Evolutionary conservation across 2,329 filamentous ascomycete genomes (phyloP).

Genomic region (Akanthomyces uredinophilus): DNA sequence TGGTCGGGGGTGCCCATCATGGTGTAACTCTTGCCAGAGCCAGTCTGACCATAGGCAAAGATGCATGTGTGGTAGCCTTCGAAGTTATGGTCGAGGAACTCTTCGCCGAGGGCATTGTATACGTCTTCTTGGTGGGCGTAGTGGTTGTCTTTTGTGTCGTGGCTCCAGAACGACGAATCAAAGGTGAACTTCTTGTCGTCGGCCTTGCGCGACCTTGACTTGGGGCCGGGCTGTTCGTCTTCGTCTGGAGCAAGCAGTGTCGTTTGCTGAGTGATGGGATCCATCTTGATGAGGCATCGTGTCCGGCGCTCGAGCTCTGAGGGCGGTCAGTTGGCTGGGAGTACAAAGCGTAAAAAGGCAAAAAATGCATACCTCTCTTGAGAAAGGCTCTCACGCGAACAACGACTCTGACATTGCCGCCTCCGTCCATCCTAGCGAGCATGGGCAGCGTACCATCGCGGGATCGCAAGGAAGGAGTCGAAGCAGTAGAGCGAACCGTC

Average conservation of each 20-base stretch:
- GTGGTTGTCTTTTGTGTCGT: conserved; percentile 70
- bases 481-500: conserved; percentile 60
- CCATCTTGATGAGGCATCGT: conserved; percentile 86
- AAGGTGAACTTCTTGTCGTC: conserved; percentile 94
- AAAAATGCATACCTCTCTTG: conserved; percentile 57
- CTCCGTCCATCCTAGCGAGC: conserved; percentile 52
- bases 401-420: conserved; percentile 77
- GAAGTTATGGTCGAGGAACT: conserved; percentile 98
- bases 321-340: conserved; percentile 14
- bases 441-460: conserved; percentile 61
- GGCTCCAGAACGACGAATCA: conserved; percentile 98
- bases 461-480: conserved; percentile 71
- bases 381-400: conserved; percentile 77
- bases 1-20: conserved; percentile 90
- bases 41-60: conserved; percentile 96
- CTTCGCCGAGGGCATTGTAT: conserved; percentile 89
- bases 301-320: conserved; percentile 76
- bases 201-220: conserved; percentile 64
- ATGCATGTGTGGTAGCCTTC: conserved; percentile 99
- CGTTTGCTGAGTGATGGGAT: conserved; percentile 79
- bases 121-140: conserved; percentile 92
- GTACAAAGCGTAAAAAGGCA: background rate
- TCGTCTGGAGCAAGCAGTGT: conserved; percentile 67
- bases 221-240: conserved; percentile 45
- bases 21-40: conserved; percentile 95